Evolutionary conservation across 2,329 filamentous ascomycete genomes (phyloP).

Genomic region (Fusarium illudens): DNA sequence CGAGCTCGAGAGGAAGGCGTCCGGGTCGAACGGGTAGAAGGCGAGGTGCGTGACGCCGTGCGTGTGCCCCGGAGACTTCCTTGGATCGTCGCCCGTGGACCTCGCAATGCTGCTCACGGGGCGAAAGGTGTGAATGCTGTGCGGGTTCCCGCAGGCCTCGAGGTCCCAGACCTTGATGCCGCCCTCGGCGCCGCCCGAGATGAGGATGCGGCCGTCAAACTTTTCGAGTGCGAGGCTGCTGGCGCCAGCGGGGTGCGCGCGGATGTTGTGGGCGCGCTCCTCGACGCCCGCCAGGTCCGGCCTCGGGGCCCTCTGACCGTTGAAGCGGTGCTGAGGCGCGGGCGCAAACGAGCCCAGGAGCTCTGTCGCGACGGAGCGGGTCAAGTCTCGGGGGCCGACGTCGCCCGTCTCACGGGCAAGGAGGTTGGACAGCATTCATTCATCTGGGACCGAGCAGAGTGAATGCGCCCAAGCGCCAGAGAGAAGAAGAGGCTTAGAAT

Average conservation of each 20-base stretch:
- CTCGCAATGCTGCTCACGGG: slow-evolving; percentile 62
- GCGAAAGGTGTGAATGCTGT: slow-evolving; percentile 58
- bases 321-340: slow-evolving; percentile 73
- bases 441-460: slow-evolving; percentile 43
- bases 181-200: slow-evolving; percentile 87
- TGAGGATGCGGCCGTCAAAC: slow-evolving; percentile 78
- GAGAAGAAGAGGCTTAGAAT: not conserved
- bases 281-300: slow-evolving; percentile 32
- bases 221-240: slow-evolving; percentile 82
- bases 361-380: slow-evolving; percentile 69
- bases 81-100: slow-evolving; percentile 47
- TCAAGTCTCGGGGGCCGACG: slow-evolving; percentile 69
- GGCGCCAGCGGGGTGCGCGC: slow-evolving; percentile 81
- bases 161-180: slow-evolving; percentile 90
- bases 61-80: slow-evolving; percentile 58
- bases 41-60: slow-evolving; percentile 79
- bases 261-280: slow-evolving; percentile 51
- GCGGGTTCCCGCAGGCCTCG: slow-evolving; percentile 63
- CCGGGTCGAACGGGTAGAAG: slow-evolving; percentile 81
- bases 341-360: slow-evolving; percentile 75
- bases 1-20: slow-evolving; percentile 78
- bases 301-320: slow-evolving; percentile 55
- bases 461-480: not conserved
- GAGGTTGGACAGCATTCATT: slow-evolving; percentile 80
- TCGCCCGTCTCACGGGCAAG: slow-evolving; percentile 79